A percentile compares a stretch with the other conserved stretches of the same genome.
Conservation (phyloP, 23 red algal genomes). For the Pyropia yezoensis region DNA sequence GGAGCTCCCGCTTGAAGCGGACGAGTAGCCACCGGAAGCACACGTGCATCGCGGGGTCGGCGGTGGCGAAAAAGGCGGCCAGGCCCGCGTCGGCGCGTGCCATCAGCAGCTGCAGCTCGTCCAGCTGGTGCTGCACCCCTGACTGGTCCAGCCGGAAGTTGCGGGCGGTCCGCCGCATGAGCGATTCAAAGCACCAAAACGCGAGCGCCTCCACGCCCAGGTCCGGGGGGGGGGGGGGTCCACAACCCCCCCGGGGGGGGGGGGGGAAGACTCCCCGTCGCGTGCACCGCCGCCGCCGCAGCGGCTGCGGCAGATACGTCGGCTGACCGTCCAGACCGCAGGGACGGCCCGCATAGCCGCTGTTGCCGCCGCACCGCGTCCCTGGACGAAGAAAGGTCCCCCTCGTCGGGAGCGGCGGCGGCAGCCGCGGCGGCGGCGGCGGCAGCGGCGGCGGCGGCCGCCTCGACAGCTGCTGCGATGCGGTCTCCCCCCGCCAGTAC, state of each 20-base stretch:
- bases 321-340: too few species aligned
- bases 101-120: conserved; percentile 36
- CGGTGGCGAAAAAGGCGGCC: conserved; percentile 30
- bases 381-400: too few species aligned
- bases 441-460: too few species aligned
- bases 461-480: too few species aligned
- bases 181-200: conserved; percentile 89
- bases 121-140: conserved; percentile 69
- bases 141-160: conserved; percentile 87
- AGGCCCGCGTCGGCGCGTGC: conserved; percentile 44
- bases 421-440: too few species aligned
- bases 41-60: conserved; percentile 62
- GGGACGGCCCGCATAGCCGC: too few species aligned
- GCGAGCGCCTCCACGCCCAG: conserved; percentile 44
- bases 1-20: conserved; percentile 84
- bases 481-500: conserved; percentile 41
- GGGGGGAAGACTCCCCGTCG: too few species aligned
- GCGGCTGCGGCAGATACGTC: too few species aligned
- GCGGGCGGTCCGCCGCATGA: conserved; percentile 77
- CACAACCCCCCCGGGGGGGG: too few species aligned
- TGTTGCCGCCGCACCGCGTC: too few species aligned
- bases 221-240: too few species aligned
- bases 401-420: too few species aligned
- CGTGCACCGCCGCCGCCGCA: neutral
- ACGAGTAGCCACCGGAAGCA: conserved; percentile 95